These are phyloP conservation scores for Amanita subjunquillea DNA, from an alignment of 768 basidiomycete species.

Conservation along the genomic window DNA sequence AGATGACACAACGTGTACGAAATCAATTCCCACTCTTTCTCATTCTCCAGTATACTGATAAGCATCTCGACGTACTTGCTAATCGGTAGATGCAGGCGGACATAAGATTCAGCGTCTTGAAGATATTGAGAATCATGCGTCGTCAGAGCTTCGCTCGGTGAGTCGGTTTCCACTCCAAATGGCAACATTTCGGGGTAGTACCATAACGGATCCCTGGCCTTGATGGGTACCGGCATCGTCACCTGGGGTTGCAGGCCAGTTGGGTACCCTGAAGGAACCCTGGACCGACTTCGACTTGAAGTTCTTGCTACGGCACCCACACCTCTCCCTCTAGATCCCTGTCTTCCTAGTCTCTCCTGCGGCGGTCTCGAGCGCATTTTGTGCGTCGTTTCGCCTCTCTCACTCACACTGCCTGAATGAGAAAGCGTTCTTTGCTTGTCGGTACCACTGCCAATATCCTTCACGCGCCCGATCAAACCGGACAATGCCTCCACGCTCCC, in stretches of 20 bases:
- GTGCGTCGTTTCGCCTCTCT: constrained; percentile 22
- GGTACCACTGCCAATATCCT: constrained; percentile 13
- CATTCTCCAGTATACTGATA: constrained; percentile 55
- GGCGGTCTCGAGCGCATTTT: constrained; percentile 18
- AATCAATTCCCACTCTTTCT: constrained; percentile 86
- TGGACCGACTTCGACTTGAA: constrained; percentile 51
- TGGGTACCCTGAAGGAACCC: constrained; percentile 19
- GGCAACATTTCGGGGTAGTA: constrained; percentile 53
- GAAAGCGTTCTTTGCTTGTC: constrained; percentile 9
- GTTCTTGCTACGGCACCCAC: constrained; percentile 26
- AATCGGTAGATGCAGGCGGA: constrained; percentile 46
- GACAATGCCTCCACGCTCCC: constrained; percentile 51
- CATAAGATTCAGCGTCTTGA: constrained; percentile 1
- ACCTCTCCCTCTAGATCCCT: constrained; percentile 42
- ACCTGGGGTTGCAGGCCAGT: background rate
- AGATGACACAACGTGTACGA: constrained; percentile 89
- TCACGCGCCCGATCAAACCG: constrained; percentile 47
- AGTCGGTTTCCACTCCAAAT: constrained; percentile 48
- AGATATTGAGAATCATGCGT: constrained; percentile 56
- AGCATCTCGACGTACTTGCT: constrained; percentile 64
- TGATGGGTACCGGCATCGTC: constrained; percentile 13
- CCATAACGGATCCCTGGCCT: constrained; percentile 49
- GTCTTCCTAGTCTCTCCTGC: constrained; percentile 42
- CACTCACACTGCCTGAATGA: constrained; percentile 13
- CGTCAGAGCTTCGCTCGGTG: constrained; percentile 55